phyloP scores from a whole-genome alignment of 2,329 filamentous ascomycete genomes.

The Diaporthe helianthi region DNA sequence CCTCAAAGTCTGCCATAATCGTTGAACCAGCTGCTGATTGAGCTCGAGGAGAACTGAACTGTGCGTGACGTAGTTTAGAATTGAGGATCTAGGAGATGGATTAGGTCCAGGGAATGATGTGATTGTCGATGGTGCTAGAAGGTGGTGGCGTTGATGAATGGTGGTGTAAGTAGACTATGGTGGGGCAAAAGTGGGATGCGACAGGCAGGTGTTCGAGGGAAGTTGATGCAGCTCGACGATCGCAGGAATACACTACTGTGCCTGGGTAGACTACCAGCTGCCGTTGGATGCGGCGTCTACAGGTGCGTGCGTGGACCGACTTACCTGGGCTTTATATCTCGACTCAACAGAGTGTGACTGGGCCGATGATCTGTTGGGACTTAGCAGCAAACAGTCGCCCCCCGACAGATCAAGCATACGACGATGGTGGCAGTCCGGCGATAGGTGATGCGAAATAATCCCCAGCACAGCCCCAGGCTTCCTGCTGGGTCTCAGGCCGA shows the following conservation, averaged over 20 bases:
- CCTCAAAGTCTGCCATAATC: slow-evolving; percentile 60
- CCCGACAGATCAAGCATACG: neutral
- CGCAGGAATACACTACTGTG: no score
- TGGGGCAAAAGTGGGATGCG: slow-evolving; percentile 31
- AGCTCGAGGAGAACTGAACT: neutral
- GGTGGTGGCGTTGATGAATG: slow-evolving; percentile 10
- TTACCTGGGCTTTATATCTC: slow-evolving; percentile 9
- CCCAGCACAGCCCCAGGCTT: slow-evolving; percentile 22
- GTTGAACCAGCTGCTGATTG: neutral
- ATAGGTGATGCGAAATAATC: slow-evolving; percentile 18
- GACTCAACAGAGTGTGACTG: neutral
- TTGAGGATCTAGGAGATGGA: neutral
- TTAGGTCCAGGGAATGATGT: neutral
- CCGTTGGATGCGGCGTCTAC: no score
- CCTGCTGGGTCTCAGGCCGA: slow-evolving; percentile 21
- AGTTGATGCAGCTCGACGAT: slow-evolving; percentile 19
- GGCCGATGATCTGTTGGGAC: neutral
- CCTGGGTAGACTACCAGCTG: neutral
- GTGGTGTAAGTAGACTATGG: slow-evolving; percentile 23
- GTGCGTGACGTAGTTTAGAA: neutral
- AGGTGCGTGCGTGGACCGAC: neutral
- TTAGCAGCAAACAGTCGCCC: slow-evolving; percentile 5
- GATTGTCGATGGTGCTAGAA: neutral
- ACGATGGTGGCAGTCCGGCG: slow-evolving; percentile 19
- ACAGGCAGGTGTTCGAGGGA: slow-evolving; percentile 10